Percentiles rank a stretch among this genome's conserved stretches.
phyloP scores from a whole-genome alignment of 768 basidiomycete genomes.

The Hypholoma fasciculare region DNA sequence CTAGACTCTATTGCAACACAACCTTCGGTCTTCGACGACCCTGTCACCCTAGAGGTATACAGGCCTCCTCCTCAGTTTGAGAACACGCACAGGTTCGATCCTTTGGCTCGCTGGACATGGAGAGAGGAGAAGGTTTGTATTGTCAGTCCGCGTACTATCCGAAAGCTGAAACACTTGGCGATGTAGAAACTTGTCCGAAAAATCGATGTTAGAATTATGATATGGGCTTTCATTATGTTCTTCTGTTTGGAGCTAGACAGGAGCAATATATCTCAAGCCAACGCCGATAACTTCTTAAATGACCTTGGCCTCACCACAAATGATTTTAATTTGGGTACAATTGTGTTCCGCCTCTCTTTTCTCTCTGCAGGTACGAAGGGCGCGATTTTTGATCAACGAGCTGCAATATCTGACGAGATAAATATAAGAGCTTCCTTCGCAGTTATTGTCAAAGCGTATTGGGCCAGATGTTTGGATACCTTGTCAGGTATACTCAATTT shows the following conservation, averaged over 20 bases:
- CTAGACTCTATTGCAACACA: constrained; percentile 59
- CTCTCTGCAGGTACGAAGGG: constrained; percentile 35
- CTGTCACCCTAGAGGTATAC: constrained; percentile 46
- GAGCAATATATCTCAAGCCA: constrained; percentile 63
- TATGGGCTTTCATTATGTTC: constrained; percentile 67
- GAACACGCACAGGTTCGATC: constrained; percentile 65
- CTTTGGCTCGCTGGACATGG: constrained; percentile 69
- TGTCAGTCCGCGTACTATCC: background rate
- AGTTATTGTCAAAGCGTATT: constrained; percentile 64
- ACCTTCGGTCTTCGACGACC: constrained; percentile 64
- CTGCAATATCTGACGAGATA: background rate
- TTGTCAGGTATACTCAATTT: constrained; percentile 39
- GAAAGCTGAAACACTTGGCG: background rate
- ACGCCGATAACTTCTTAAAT: constrained; percentile 66
- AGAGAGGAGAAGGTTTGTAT: constrained; percentile 55
- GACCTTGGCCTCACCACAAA: constrained; percentile 63
- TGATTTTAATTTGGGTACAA: constrained; percentile 67
- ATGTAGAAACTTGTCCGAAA: constrained; percentile 52
- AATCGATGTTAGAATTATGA: constrained; percentile 58
- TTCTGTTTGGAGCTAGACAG: constrained; percentile 60
- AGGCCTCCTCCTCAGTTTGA: constrained; percentile 55
- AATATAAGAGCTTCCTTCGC: constrained; percentile 57
- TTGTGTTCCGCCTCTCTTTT: constrained; percentile 51
- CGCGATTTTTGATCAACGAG: background rate
- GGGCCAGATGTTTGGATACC: constrained; percentile 72